These are phyloP conservation scores for Hypomontagnella submonticulosa DNA, from an alignment of 495 filamentous ascomycete genomes.

Conservation along the genomic window DNA sequence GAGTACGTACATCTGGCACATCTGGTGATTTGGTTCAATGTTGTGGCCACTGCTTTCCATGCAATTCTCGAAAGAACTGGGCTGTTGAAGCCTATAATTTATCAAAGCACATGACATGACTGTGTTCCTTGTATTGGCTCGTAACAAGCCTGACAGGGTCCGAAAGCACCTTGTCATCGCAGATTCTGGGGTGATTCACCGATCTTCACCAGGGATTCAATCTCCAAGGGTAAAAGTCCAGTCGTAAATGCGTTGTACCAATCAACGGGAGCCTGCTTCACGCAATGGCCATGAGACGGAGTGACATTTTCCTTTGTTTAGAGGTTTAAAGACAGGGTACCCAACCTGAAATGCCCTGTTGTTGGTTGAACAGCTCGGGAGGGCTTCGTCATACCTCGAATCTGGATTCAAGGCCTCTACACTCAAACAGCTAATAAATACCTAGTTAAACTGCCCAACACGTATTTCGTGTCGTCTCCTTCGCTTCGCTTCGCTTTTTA, in stretches of 20 bases:
- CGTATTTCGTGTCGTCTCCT: no score
- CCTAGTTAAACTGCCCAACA: constrained; percentile 23
- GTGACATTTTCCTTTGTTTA: neutral
- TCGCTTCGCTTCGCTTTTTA: neutral
- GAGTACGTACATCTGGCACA: no score
- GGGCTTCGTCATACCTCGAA: constrained; percentile 27
- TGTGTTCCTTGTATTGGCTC: constrained; percentile 20
- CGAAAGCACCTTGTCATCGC: neutral
- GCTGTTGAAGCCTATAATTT: constrained; percentile 3
- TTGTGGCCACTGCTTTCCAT: constrained; percentile 33
- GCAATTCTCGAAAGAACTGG: constrained; percentile 30
- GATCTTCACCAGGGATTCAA: constrained; percentile 24
- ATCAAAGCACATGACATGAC: constrained; percentile 26
- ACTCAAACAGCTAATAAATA: constrained; percentile 33
- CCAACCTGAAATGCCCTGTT: constrained; percentile 15
- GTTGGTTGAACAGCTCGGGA: neutral
- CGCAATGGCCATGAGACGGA: neutral
- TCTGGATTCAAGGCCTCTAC: neutral
- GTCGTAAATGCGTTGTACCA: neutral
- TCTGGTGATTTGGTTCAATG: constrained; percentile 33
- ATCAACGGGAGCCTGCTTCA: no score
- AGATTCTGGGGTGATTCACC: constrained; percentile 33
- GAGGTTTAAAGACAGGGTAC: constrained; percentile 5
- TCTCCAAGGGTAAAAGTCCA: neutral
- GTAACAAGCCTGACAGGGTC: constrained; percentile 9